Evolutionary conservation across 140 eudicot genomes (phyloP).

Genomic region (Erigeron philadelphicus): DNA sequence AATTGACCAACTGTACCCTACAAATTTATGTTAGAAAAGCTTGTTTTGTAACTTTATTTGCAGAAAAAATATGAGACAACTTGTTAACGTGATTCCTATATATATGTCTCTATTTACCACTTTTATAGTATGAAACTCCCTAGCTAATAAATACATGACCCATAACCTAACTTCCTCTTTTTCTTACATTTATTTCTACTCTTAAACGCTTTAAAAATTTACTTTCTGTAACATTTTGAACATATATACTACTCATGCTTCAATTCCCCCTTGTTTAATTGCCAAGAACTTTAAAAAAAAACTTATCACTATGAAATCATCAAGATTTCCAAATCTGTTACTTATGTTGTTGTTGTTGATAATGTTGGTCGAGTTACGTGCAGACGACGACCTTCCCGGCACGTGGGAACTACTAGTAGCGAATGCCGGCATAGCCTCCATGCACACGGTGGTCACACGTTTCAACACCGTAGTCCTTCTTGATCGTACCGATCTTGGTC

Average conservation of each 20-base stretch:
- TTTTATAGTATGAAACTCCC: neutral
- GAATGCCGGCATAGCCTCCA: constrained; percentile 74
- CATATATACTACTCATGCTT: neutral
- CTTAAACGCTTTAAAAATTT: neutral
- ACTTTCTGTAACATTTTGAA: neutral
- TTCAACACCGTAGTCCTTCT: constrained; percentile 75
- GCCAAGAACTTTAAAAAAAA: neutral
- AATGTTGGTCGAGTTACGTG: constrained; percentile 9
- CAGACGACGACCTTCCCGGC: constrained; percentile 37
- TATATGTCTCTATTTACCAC: neutral
- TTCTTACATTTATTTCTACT: neutral
- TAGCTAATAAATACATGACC: neutral
- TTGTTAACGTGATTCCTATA: neutral
- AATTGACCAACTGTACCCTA: no score
- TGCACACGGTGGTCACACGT: constrained; percentile 86
- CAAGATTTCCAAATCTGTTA: constrained; percentile 12
- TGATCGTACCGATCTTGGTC: constrained; percentile 62
- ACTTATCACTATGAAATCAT: constrained; percentile 18
- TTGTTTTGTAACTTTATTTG: no score
- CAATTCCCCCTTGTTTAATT: neutral
- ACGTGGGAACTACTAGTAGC: constrained; percentile 69
- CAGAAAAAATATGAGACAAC: neutral
- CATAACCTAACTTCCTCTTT: neutral
- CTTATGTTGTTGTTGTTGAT: neutral
- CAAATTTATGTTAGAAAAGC: no score